Percentiles rank a stretch among this genome's conserved stretches.
Evolutionary conservation across 2,329 filamentous ascomycete genomes (phyloP).

Genomic region (Apiospora sp.): DNA sequence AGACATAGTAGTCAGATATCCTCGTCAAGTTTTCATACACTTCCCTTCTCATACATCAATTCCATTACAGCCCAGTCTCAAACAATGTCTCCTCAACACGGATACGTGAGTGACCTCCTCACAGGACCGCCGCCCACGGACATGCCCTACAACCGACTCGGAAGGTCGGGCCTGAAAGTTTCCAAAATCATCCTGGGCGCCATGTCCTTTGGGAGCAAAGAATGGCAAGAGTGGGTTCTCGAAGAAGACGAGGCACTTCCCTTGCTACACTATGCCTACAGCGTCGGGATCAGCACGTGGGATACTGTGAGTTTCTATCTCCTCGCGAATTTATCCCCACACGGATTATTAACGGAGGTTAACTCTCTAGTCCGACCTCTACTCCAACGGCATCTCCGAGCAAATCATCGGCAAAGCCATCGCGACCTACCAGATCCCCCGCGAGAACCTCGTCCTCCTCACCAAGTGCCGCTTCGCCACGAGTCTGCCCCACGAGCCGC

Average conservation of each 20-base stretch:
- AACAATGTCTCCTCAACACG: background rate
- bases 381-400: conserved; percentile 70
- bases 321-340: no score
- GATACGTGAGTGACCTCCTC: conserved; percentile 2
- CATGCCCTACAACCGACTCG: conserved; percentile 24
- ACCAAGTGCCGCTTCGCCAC: conserved; percentile 51
- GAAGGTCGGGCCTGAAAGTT: conserved; percentile 26
- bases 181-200: conserved; percentile 29
- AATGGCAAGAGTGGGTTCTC: conserved; percentile 26
- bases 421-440: conserved; percentile 68
- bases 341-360: background rate
- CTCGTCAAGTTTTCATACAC: no score
- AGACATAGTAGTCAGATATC: no score
- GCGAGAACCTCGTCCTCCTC: conserved; percentile 69
- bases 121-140: background rate
- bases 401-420: conserved; percentile 71
- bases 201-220: conserved; percentile 24
- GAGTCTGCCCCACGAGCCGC: conserved; percentile 25
- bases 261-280: conserved; percentile 31
- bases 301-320: background rate
- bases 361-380: conserved; percentile 55
- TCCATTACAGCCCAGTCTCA: background rate
- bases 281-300: conserved; percentile 31
- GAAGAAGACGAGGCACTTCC: conserved; percentile 29
- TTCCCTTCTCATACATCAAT: background rate